These are phyloP conservation scores for Tolypocladium guangdongense DNA, from an alignment of 2,329 filamentous ascomycete species.

Conservation along the genomic window DNA sequence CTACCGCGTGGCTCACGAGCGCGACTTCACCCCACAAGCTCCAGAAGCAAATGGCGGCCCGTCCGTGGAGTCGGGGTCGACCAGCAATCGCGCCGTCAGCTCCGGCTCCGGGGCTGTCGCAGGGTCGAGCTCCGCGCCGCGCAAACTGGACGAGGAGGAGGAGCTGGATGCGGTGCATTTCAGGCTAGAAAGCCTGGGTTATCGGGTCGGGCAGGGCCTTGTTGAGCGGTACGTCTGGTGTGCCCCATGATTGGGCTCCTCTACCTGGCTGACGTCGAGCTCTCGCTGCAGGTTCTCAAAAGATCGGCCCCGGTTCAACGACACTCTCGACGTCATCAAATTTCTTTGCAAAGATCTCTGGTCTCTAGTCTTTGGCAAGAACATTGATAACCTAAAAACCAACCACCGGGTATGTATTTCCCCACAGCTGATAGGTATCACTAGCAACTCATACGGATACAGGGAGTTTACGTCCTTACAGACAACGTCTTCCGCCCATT, in stretches of 20 bases:
- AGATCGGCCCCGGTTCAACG: constrained; percentile 78
- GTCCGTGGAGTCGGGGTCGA: background rate
- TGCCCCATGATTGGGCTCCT: background rate
- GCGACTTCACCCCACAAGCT: constrained; percentile 34
- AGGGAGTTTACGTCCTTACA: constrained; percentile 93
- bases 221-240: constrained; percentile 62
- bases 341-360: constrained; percentile 98
- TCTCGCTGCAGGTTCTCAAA: constrained; percentile 55
- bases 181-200: constrained; percentile 73
- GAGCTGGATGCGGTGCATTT: constrained; percentile 77
- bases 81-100: constrained; percentile 7
- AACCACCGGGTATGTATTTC: constrained; percentile 64
- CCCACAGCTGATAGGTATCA: background rate
- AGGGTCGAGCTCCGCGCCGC: constrained; percentile 8
- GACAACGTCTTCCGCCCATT: constrained; percentile 88
- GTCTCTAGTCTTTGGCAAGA: constrained; percentile 89
- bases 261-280: background rate
- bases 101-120: constrained; percentile 12
- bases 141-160: constrained; percentile 58
- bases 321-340: constrained; percentile 92
- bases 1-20: constrained; percentile 70
- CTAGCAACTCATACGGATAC: constrained; percentile 3
- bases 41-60: background rate
- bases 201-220: constrained; percentile 83
- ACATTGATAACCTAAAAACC: constrained; percentile 97